These are phyloP conservation scores for Scheffersomyces lignosus DNA, from an alignment of 805 yeast species.

Conservation along the genomic window DNA sequence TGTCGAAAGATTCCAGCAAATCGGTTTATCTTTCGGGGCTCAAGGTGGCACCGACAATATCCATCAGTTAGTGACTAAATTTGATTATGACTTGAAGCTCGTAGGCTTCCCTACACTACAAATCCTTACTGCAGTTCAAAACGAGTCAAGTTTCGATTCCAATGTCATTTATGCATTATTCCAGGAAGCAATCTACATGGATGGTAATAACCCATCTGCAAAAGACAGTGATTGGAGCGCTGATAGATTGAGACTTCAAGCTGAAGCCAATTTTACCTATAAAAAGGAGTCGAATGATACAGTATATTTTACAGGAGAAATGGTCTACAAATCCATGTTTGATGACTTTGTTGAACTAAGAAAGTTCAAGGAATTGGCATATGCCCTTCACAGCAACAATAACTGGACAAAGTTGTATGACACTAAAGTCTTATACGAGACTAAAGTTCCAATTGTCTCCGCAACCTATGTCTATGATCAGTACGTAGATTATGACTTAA, in stretches of 20 bases:
- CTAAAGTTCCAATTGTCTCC: constrained; percentile 46
- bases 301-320: constrained; percentile 54
- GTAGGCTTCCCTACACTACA: constrained; percentile 39
- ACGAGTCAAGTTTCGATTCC: constrained; percentile 47
- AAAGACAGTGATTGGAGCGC: constrained; percentile 50
- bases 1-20: constrained; percentile 52
- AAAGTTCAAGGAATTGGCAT: constrained; percentile 41
- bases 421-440: constrained; percentile 27
- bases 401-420: constrained; percentile 42
- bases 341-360: constrained; percentile 48
- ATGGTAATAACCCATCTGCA: constrained; percentile 26
- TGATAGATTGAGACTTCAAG: constrained; percentile 31
- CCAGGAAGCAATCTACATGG: constrained; percentile 60
- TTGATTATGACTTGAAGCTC: constrained; percentile 37
- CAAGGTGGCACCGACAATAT: constrained; percentile 49
- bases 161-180: constrained; percentile 55
- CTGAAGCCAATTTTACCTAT: constrained; percentile 25
- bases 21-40: constrained; percentile 53
- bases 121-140: constrained; percentile 34
- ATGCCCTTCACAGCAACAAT: constrained; percentile 30
- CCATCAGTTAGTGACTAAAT: constrained; percentile 44
- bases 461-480: constrained; percentile 51
- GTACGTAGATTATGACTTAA: constrained; percentile 49
- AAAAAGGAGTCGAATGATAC: constrained; percentile 14
- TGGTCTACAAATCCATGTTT: constrained; percentile 53